A percentile compares a stretch with the other conserved stretches of the same genome.
Conservation (phyloP, 108 stramenopile genomes). For the Aurantiochytrium sp. region DNA sequence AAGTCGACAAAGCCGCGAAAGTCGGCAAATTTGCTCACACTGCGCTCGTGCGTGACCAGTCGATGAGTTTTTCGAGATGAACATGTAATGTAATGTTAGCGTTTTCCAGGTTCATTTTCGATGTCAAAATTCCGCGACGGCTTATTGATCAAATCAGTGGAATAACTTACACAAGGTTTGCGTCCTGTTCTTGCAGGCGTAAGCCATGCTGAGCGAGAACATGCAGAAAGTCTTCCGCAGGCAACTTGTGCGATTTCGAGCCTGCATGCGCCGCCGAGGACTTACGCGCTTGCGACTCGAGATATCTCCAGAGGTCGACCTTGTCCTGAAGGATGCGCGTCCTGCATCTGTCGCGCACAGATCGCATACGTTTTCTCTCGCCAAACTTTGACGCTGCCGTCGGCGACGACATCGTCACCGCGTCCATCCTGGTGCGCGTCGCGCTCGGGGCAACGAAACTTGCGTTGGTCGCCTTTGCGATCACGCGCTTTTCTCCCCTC, state of each 20-base stretch:
- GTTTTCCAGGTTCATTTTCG: too few species aligned
- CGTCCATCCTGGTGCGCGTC: background rate
- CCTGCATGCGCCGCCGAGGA: too few species aligned
- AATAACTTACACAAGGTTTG: background rate
- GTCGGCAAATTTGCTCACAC: background rate
- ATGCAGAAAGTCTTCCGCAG: background rate
- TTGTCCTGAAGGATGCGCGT: background rate
- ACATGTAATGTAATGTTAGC: too few species aligned
- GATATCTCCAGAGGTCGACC: background rate
- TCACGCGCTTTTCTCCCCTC: too few species aligned
- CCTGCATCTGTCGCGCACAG: background rate
- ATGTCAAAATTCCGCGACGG: too few species aligned
- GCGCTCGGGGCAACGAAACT: background rate
- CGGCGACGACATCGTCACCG: background rate
- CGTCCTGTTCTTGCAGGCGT: background rate
- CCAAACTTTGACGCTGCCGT: background rate
- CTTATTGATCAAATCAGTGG: too few species aligned
- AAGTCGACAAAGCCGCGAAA: background rate
- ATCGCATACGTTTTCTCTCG: background rate
- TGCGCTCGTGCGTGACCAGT: background rate
- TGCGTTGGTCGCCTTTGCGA: background rate
- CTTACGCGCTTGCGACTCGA: background rate
- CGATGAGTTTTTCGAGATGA: too few species aligned
- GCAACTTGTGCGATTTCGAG: background rate
- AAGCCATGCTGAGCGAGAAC: background rate